phyloP scores from a whole-genome alignment of 176 grass and related monocot species.

The Eragrostis curvula region DNA sequence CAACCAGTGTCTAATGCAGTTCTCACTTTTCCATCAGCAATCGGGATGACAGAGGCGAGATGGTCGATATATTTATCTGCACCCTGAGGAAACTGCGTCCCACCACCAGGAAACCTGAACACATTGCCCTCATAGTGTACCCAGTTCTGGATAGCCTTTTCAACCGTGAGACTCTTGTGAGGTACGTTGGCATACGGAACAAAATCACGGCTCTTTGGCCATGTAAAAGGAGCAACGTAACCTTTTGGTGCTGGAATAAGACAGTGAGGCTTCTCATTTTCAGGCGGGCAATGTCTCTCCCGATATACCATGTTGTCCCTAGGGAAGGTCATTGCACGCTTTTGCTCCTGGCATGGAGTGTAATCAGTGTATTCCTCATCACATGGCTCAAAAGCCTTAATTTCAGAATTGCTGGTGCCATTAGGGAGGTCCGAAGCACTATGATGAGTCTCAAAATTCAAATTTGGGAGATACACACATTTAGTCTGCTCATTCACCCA shows the following conservation, averaged over 20 bases:
- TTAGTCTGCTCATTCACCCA: conserved; percentile 72
- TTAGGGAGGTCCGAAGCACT: conserved; percentile 44
- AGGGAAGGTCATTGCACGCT: conserved; percentile 74
- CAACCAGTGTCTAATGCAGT: conserved; percentile 93
- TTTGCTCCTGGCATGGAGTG: conserved; percentile 89
- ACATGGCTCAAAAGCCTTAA: conserved; percentile 65
- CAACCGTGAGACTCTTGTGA: conserved; percentile 80
- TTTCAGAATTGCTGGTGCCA: conserved; percentile 34
- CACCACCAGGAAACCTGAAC: conserved; percentile 89
- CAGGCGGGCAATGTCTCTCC: conserved; percentile 81
- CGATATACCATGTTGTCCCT: conserved; percentile 74
- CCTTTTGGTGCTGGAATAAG: conserved; percentile 78
- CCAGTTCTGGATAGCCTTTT: conserved; percentile 95
- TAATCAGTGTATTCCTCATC: conserved; percentile 71
- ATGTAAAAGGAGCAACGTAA: conserved; percentile 74
- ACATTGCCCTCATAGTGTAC: conserved; percentile 84
- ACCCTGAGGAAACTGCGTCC: conserved; percentile 83
- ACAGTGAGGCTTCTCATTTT: conserved; percentile 69
- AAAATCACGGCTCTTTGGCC: conserved; percentile 90
- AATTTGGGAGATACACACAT: conserved; percentile 51
- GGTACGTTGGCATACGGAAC: conserved; percentile 80
- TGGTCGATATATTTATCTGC: conserved; percentile 82
- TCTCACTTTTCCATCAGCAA: conserved; percentile 66
- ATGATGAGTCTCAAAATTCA: conserved; percentile 85
- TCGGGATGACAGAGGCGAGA: conserved; percentile 73